Conservation (phyloP, 148 eudicot genomes). For the Rhododendron kiyosumense region DNA sequence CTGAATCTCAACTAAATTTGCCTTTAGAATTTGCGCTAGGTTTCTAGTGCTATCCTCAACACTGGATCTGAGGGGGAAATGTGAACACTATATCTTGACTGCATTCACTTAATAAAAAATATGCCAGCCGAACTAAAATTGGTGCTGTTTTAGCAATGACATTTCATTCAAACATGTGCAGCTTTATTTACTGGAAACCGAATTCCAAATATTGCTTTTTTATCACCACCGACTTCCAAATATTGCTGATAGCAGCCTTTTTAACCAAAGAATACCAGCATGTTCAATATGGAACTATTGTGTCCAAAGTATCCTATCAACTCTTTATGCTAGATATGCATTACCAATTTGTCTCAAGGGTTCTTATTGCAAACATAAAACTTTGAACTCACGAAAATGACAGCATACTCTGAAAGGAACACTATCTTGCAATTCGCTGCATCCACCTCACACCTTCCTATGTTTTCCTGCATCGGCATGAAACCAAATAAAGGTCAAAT, state of each 20-base stretch:
- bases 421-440: slow-evolving; percentile 70
- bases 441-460: slow-evolving; percentile 70
- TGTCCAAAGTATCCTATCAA: neutral
- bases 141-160: neutral
- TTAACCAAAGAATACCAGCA: neutral
- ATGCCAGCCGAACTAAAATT: neutral
- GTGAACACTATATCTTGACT: neutral
- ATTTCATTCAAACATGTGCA: neutral
- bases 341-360: slow-evolving; percentile 3
- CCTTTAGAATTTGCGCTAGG: neutral
- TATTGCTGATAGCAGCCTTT: neutral
- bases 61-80: neutral
- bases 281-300: neutral
- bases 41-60: neutral
- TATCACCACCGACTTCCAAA: neutral
- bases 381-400: slow-evolving; percentile 4
- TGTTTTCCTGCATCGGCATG: slow-evolving; percentile 59
- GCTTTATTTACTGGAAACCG: neutral
- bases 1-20: neutral
- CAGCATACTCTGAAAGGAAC: slow-evolving; percentile 76
- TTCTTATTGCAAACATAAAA: neutral
- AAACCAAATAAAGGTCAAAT: slow-evolving; percentile 8
- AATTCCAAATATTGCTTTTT: neutral
- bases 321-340: neutral
- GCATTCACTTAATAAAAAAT: neutral